Percentiles rank a stretch among this genome's conserved stretches.
Conservation (phyloP, 2,329 filamentous ascomycete genomes). For the Aureobasidium melanogenum region DNA sequence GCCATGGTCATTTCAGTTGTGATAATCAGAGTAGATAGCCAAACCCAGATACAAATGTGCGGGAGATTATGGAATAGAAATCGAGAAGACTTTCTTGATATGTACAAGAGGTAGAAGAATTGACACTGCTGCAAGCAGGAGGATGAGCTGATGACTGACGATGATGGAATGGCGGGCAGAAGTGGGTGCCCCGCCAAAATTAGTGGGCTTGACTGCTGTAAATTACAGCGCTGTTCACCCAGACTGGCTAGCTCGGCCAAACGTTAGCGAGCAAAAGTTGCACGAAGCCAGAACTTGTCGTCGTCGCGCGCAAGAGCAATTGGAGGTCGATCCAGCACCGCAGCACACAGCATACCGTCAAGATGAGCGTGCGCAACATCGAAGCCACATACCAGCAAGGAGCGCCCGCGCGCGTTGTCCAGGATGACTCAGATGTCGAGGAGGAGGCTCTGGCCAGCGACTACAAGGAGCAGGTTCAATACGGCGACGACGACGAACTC, state of each 20-base stretch:
- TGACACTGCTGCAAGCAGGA: neutral
- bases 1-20: conserved; percentile 29
- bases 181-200: neutral
- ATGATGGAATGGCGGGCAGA: conserved; percentile 1
- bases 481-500: conserved; percentile 65
- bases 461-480: conserved; percentile 93
- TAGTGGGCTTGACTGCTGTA: neutral
- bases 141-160: neutral
- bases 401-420: conserved; percentile 24
- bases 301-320: neutral
- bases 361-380: conserved; percentile 28
- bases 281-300: conserved; percentile 10
- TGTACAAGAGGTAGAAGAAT: neutral
- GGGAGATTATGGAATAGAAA: neutral
- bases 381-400: conserved; percentile 33
- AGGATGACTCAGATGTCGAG: conserved; percentile 76
- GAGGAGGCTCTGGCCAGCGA: conserved; percentile 94
- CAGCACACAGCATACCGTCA: conserved; percentile 3
- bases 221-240: neutral
- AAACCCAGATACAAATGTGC: neutral
- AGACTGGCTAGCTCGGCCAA: neutral
- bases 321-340: neutral
- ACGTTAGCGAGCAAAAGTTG: conserved; percentile 9
- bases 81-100: neutral
- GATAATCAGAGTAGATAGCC: neutral